Percentiles rank a stretch among this genome's conserved stretches.
phyloP scores from a whole-genome alignment of 129 eudicot genomes.

The Lonicera japonica region DNA sequence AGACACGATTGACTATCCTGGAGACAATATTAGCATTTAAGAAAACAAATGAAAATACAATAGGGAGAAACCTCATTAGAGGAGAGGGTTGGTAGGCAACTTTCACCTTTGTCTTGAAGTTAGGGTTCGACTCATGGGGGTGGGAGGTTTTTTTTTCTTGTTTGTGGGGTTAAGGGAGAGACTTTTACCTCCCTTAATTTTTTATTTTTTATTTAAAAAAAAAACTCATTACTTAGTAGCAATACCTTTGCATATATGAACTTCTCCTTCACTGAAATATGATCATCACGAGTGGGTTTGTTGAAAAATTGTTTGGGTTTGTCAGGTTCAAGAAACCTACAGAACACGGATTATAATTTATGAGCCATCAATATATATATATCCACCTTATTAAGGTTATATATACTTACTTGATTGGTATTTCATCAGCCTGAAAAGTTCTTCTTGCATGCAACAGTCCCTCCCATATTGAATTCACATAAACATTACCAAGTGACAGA shows the following conservation, averaged over 20 bases:
- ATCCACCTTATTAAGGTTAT: neutral
- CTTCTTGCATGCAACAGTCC: conserved; percentile 45
- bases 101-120: no score
- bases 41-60: neutral
- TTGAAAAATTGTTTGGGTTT: conserved; percentile 48
- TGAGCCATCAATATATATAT: neutral
- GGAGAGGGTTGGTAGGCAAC: no score
- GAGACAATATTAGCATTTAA: neutral
- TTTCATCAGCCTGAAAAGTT: conserved; percentile 55
- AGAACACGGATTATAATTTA: conserved; percentile 10
- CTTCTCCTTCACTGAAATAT: conserved; percentile 76
- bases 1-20: no score
- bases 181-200: no score
- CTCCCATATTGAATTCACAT: conserved; percentile 89
- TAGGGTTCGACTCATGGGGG: no score
- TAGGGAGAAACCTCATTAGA: no score
- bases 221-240: neutral
- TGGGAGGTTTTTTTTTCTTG: no score
- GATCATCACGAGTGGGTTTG: conserved; percentile 63
- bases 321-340: conserved; percentile 56
- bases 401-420: conserved; percentile 47
- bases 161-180: no score
- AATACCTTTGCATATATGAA: conserved; percentile 88
- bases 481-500: conserved; percentile 78
- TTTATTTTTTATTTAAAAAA: no score